Evolutionary conservation across 208 protist genomes (phyloP).

Genomic region (Leishmania amazonensis): DNA sequence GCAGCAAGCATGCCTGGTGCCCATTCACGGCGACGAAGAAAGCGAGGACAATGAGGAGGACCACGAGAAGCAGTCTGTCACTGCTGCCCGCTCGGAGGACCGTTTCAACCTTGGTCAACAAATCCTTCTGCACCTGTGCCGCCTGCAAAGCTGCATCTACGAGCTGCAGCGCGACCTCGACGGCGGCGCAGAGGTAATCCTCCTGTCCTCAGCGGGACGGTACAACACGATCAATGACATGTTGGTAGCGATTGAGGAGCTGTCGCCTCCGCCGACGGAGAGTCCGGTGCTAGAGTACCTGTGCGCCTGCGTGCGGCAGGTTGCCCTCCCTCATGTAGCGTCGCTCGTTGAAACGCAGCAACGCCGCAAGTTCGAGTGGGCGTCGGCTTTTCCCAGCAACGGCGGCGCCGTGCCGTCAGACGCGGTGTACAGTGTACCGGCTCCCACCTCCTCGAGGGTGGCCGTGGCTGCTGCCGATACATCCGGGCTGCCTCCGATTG

Average conservation of each 20-base stretch:
- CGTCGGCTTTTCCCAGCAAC: conserved; percentile 1
- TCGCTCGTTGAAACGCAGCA: conserved; percentile 39
- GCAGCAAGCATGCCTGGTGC: conserved; percentile 20
- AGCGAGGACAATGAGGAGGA: conserved; percentile 26
- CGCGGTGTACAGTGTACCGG: conserved; percentile 18
- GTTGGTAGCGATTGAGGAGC: conserved; percentile 46
- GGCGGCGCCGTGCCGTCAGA: conserved; percentile 7
- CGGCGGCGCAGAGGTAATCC: conserved; percentile 62
- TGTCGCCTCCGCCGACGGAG: conserved; percentile 22
- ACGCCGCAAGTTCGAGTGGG: conserved; percentile 21
- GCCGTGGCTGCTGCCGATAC: not conserved
- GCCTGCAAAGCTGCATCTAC: conserved; percentile 65
- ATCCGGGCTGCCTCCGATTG: conserved; percentile 21
- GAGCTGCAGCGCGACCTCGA: conserved; percentile 70
- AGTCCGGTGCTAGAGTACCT: conserved; percentile 23
- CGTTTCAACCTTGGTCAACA: conserved; percentile 58
- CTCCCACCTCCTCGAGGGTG: not conserved
- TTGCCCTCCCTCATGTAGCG: conserved; percentile 60
- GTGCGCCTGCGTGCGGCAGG: conserved; percentile 29
- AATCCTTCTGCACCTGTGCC: conserved; percentile 73
- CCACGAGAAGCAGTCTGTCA: conserved; percentile 6
- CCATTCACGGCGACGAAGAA: conserved; percentile 7
- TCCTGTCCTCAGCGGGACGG: conserved; percentile 63
- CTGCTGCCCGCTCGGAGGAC: not conserved
- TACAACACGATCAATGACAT: conserved; percentile 79